Evolutionary conservation across 1,139 yeast genomes (phyloP).

Genomic region (Starmera stellimalicola): DNA sequence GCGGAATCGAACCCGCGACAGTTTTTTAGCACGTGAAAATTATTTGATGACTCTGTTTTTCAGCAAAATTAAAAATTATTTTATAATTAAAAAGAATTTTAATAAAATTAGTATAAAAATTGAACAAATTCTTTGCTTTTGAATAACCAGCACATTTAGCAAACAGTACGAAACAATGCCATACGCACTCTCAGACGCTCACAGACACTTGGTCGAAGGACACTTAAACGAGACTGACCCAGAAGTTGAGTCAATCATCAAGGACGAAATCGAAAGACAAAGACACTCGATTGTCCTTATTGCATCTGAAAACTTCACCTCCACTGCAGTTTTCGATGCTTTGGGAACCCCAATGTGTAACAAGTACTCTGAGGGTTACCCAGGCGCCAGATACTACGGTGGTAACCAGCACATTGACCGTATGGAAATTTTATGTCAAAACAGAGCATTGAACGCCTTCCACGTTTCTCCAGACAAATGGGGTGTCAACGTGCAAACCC

Average conservation of each 20-base stretch:
- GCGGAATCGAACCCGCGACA: no score
- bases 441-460: constrained; percentile 88
- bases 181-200: constrained; percentile 60
- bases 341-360: constrained; percentile 96
- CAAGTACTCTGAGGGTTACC: constrained; percentile 83
- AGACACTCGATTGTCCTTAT: constrained; percentile 88
- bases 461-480: constrained; percentile 70
- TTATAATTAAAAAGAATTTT: no score
- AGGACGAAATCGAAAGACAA: constrained; percentile 88
- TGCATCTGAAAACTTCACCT: constrained; percentile 96
- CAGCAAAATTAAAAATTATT: no score
- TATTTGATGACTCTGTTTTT: no score
- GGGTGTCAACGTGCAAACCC: constrained; percentile 97
- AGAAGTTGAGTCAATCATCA: constrained; percentile 71
- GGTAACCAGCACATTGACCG: constrained; percentile 93
- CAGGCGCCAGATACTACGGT: constrained; percentile 84
- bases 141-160: no score
- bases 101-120: no score
- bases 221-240: constrained; percentile 73
- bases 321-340: constrained; percentile 93
- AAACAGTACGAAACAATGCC: constrained; percentile 18
- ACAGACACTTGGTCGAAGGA: constrained; percentile 57
- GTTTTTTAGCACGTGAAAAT: no score
- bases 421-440: constrained; percentile 85
- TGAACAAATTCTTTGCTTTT: not conserved